A percentile compares a stretch with the other conserved stretches of the same genome.
These are phyloP conservation scores for Paraphoma chrysanthemicola DNA, from an alignment of 2,329 filamentous ascomycete genomes.

Conservation along the genomic window DNA sequence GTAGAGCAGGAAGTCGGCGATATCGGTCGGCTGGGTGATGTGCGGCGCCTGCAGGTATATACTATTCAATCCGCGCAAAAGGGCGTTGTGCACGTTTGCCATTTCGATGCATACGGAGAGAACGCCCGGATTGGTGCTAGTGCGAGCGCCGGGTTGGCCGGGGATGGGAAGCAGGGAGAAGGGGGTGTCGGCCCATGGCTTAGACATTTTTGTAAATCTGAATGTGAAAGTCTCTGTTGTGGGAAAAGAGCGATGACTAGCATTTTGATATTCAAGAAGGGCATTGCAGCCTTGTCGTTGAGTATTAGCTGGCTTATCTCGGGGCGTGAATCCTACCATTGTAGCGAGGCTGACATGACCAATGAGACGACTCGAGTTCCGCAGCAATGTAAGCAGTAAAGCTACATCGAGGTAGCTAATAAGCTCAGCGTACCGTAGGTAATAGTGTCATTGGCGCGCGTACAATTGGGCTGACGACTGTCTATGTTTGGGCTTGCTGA, in stretches of 20 bases:
- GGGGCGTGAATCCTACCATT: background rate
- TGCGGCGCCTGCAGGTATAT: slow-evolving; percentile 44
- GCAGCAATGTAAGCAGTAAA: background rate
- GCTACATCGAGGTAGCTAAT: background rate
- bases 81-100: slow-evolving; percentile 45
- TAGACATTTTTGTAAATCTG: background rate
- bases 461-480: too few relatives aligned
- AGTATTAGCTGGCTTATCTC: background rate
- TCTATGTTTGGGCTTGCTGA: too few relatives aligned
- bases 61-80: slow-evolving; percentile 46
- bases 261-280: background rate
- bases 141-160: slow-evolving; percentile 9
- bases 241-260: background rate
- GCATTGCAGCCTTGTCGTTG: background rate
- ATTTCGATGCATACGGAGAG: slow-evolving; percentile 33
- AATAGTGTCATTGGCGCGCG: too few relatives aligned
- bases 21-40: slow-evolving; percentile 23
- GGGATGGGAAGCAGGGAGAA: slow-evolving; percentile 18
- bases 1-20: slow-evolving; percentile 39
- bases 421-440: too few relatives aligned
- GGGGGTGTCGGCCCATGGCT: slow-evolving; percentile 20
- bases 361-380: background rate
- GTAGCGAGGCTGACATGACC: background rate
- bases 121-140: slow-evolving; percentile 41
- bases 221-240: background rate